phyloP scores from a whole-genome alignment of 129 eudicot species.

The Saposhnikovia divaricata region DNA sequence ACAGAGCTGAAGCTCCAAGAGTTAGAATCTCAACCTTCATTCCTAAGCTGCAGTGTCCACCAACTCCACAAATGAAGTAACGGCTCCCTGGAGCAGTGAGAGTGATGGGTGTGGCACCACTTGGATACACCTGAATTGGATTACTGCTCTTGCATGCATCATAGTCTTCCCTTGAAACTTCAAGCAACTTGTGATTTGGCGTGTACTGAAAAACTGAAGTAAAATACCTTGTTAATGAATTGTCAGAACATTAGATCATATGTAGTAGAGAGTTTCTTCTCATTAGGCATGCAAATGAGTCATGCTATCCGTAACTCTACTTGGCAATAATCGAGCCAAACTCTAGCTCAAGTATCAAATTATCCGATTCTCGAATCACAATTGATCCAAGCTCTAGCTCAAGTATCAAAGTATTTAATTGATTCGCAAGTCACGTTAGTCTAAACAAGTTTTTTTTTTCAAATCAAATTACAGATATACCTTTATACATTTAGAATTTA shows the following conservation, averaged over 20 bases:
- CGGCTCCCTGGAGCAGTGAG: conserved; percentile 48
- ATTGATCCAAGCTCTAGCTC: too few species aligned
- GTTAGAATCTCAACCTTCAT: conserved; percentile 62
- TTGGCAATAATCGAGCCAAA: too few species aligned
- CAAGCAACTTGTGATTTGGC: conserved; percentile 40
- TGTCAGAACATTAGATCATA: neutral
- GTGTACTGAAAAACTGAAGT: conserved; percentile 47
- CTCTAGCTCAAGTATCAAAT: too few species aligned
- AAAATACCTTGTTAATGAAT: neutral
- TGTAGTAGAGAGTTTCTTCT: neutral
- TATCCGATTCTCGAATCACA: neutral
- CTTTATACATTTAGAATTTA: too few species aligned
- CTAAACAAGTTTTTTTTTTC: too few species aligned
- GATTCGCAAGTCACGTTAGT: neutral
- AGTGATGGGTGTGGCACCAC: conserved; percentile 29
- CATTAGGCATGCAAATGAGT: neutral
- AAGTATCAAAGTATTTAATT: neutral
- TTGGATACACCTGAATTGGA: conserved; percentile 21
- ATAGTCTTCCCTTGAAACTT: conserved; percentile 42
- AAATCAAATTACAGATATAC: too few species aligned
- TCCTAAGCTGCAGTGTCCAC: conserved; percentile 61
- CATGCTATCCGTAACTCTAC: neutral
- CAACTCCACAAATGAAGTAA: conserved; percentile 72
- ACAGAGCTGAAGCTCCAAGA: conserved; percentile 28
- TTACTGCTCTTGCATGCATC: conserved; percentile 42